Evolutionary conservation across 306 rosid species (phyloP), one percentile per base, ranked within the genome.

Genomic region (Acmispon strigosus): DNA sequence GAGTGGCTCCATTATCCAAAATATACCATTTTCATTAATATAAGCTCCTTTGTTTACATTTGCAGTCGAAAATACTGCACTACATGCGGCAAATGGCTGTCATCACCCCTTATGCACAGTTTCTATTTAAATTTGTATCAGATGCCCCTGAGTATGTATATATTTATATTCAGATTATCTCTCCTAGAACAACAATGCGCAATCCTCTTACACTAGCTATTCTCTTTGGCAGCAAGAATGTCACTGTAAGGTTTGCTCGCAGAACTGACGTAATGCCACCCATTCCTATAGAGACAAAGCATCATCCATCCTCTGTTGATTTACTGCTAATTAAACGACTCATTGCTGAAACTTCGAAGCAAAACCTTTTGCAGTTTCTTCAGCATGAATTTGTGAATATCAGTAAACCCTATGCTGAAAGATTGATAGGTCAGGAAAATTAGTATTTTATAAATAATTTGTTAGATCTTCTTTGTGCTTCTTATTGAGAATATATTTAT

Each of bases 251-350:
- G 78, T 93, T 93, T 84, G 74, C 97, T 37, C 86, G 98, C 68
- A 90, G 98, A 87, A 90, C 98, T 0, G 96, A 93, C 79, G 98
- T 90, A 16, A 93, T 90, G 98, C 98, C 98, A 32, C 88, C 98
- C 32, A 79, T 90, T 80, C 98, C 98, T 70, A 74, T 87, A 37
- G 97, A 88, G 86, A 93, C 98, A 57, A 93, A 93, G 88, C 94
- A 90, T 73, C 97, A 93, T 73, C 98, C 98, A 13, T 93, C 98
- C 2, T 83, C 98, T 36, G 92, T 93, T 69, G 94, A 93, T 87
- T 84, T 93, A 73, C 77, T 93, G 75, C 81, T 93, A 74, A 90
- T 93, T 75, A 93, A 93, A 72, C 85, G 97, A 72, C 97, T 93
- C 47, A 88, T 89, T 58, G 52, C 92, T 13, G 98, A 93, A 80